Percentiles rank a stretch among this genome's conserved stretches.
Conservation (phyloP, 306 rosid species). For the Cicer yamashitae region DNA sequence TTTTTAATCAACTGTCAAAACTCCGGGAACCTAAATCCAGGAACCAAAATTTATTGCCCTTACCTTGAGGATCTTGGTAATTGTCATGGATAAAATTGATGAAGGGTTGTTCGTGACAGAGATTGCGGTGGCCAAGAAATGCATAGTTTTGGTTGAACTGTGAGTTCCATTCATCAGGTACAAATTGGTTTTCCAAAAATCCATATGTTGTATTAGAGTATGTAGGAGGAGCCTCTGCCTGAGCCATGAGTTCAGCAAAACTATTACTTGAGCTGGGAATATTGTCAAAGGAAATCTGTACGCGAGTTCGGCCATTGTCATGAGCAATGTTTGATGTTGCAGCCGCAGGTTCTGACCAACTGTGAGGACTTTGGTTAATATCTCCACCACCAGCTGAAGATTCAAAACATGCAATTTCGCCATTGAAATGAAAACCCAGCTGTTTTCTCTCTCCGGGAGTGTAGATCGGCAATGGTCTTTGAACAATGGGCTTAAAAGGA, state of each 20-base stretch:
- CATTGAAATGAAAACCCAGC: slow-evolving; percentile 14
- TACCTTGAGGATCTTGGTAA: slow-evolving; percentile 46
- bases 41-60: slow-evolving; percentile 21
- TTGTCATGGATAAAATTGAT: neutral
- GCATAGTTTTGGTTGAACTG: slow-evolving; percentile 21
- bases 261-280: slow-evolving; percentile 26
- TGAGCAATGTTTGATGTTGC: slow-evolving; percentile 28
- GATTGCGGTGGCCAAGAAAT: neutral
- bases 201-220: slow-evolving; percentile 2
- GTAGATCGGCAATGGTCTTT: slow-evolving; percentile 49
- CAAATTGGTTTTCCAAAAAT: slow-evolving; percentile 16
- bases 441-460: slow-evolving; percentile 28
- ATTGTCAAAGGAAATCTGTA: neutral
- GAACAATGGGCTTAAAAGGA: slow-evolving; percentile 45
- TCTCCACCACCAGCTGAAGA: neutral
- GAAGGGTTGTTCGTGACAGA: neutral
- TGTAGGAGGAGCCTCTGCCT: slow-evolving; percentile 22
- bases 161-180: slow-evolving; percentile 7
- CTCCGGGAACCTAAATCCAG: neutral
- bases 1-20: neutral
- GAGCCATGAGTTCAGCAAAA: slow-evolving; percentile 44
- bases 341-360: neutral
- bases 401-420: slow-evolving; percentile 23
- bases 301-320: slow-evolving; percentile 31
- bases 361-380: neutral